Conservation (phyloP, 1,284 basidiomycete species). For the Sporisorium graminicola region DNA sequence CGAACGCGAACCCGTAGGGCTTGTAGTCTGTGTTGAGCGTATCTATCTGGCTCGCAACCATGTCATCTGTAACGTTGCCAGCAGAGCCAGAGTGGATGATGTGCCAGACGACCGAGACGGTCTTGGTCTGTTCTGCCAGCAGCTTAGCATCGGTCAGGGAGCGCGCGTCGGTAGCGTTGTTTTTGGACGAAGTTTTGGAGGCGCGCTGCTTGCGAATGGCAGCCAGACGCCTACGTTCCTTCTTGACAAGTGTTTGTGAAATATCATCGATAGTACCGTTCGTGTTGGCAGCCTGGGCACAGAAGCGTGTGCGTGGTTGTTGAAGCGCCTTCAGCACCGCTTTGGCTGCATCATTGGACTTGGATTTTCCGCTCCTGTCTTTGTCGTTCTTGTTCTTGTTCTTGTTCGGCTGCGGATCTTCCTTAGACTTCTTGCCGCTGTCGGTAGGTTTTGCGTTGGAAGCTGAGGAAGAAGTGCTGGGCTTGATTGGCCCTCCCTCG, state of each 20-base stretch:
- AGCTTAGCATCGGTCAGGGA: slow-evolving; percentile 34
- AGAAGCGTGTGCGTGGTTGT: slow-evolving; percentile 41
- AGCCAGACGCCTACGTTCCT: slow-evolving; percentile 29
- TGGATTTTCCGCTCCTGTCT: slow-evolving; percentile 1
- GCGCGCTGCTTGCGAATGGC: slow-evolving; percentile 27
- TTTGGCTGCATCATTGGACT: slow-evolving; percentile 15
- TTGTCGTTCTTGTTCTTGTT: slow-evolving; percentile 10
- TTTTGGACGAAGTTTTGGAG: slow-evolving; percentile 3
- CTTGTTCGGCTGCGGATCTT: too few species aligned
- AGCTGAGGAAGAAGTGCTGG: neutral
- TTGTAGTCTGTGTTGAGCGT: slow-evolving; percentile 74
- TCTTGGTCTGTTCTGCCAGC: slow-evolving; percentile 36
- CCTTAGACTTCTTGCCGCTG: too few species aligned
- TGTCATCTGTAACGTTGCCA: slow-evolving; percentile 28
- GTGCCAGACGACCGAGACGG: slow-evolving; percentile 48
- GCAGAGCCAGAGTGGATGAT: slow-evolving; percentile 39
- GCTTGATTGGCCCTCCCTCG: slow-evolving; percentile 23
- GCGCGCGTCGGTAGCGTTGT: slow-evolving; percentile 13
- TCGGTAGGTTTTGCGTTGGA: neutral
- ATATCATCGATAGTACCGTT: slow-evolving; percentile 31
- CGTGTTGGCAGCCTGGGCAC: slow-evolving; percentile 34
- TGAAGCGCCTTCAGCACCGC: slow-evolving; percentile 14
- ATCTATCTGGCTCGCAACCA: slow-evolving; percentile 71
- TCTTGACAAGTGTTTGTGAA: slow-evolving; percentile 13
- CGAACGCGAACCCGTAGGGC: slow-evolving; percentile 72